A percentile compares a stretch with the other conserved stretches of the same genome.
phyloP scores from a whole-genome alignment of 2,329 filamentous ascomycete genomes.

The Sporothrix brasiliensis region DNA sequence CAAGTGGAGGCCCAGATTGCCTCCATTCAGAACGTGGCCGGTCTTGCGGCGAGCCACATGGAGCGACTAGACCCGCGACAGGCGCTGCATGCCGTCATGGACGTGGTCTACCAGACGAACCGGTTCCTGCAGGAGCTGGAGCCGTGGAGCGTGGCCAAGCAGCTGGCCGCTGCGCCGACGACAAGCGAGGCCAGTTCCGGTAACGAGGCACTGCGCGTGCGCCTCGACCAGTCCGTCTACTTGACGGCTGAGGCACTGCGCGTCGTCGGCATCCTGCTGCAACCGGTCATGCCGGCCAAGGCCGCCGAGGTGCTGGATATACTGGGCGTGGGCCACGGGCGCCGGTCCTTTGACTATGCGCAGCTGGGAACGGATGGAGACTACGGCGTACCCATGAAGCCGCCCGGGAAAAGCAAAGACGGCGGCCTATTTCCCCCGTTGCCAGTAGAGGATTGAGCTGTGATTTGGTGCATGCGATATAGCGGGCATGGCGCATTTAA shows the following conservation, averaged over 20 bases:
- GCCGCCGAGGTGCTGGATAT: conserved; percentile 72
- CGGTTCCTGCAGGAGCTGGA: conserved; percentile 63
- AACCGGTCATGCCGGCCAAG: conserved; percentile 88
- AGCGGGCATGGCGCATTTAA: not conserved
- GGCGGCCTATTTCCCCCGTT: conserved; percentile 58
- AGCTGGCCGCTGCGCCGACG: conserved; percentile 64
- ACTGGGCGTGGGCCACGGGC: conserved; percentile 68
- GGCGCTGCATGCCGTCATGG: conserved; percentile 68
- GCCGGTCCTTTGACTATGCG: conserved; percentile 66
- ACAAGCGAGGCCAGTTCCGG: not conserved
- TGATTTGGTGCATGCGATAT: not conserved
- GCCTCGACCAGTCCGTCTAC: conserved; percentile 66
- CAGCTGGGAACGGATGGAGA: conserved; percentile 63
- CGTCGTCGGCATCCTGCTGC: conserved; percentile 78
- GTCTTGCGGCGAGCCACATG: conserved; percentile 60
- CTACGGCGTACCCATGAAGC: conserved; percentile 63
- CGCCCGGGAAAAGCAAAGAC: conserved; percentile 45
- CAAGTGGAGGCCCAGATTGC: conserved; percentile 32
- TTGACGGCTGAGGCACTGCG: conserved; percentile 75
- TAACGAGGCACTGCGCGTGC: conserved; percentile 40
- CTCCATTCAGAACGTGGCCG: conserved; percentile 41
- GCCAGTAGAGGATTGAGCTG: conserved; percentile 45
- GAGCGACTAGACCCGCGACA: conserved; percentile 62
- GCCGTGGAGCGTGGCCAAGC: conserved; percentile 68
- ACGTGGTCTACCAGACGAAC: conserved; percentile 67